These are phyloP conservation scores for Chrysopogon serrulatus DNA, from an alignment of 176 grass and related monocot genomes.

Conservation along the genomic window DNA sequence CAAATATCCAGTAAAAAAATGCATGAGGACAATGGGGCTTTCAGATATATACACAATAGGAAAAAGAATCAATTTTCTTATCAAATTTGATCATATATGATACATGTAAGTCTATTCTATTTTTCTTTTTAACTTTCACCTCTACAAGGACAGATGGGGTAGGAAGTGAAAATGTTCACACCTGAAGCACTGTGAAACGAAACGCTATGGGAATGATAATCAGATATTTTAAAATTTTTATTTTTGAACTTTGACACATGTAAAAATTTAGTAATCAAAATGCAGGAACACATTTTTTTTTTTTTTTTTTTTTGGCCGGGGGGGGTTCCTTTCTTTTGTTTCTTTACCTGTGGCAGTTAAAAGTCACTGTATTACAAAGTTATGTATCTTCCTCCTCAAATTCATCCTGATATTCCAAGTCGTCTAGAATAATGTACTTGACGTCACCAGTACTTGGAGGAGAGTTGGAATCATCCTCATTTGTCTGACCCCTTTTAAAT, in stretches of 20 bases:
- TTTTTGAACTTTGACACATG: not conserved
- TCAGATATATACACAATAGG: not conserved
- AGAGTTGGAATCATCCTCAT: conserved; percentile 45
- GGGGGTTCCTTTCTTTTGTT: not conserved
- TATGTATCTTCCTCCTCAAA: conserved; percentile 52
- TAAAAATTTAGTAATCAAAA: not conserved
- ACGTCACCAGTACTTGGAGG: conserved; percentile 50
- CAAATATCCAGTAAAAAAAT: not conserved
- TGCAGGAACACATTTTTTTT: too few species aligned
- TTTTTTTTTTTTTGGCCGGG: too few species aligned
- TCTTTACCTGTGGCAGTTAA: conserved; percentile 50
- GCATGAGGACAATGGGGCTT: not conserved
- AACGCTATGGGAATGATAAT: not conserved
- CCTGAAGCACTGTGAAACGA: not conserved
- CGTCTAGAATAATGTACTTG: conserved; percentile 95
- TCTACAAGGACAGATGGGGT: not conserved
- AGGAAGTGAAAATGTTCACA: not conserved
- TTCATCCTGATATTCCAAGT: conserved; percentile 67
- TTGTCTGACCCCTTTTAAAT: conserved; percentile 59
- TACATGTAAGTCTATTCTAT: not conserved
- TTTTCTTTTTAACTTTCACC: not conserved
- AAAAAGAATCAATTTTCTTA: not conserved
- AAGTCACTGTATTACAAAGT: conserved; percentile 25
- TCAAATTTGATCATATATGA: not conserved
- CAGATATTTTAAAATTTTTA: not conserved